Evolutionary conservation across 148 eudicot genomes (phyloP).

Genomic region (Rhododendron molle): DNA sequence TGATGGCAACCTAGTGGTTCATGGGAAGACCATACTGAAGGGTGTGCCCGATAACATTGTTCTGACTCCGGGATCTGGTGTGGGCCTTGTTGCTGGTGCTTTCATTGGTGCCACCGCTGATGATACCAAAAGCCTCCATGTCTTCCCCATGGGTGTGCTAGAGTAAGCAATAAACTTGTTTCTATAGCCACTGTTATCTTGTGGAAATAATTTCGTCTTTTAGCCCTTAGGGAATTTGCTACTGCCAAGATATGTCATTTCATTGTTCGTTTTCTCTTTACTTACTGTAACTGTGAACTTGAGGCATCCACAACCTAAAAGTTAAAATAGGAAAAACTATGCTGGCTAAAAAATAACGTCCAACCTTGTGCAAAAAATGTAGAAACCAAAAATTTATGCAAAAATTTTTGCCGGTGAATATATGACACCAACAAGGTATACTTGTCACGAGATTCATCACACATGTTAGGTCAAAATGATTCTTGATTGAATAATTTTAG

Average conservation of each 20-base stretch:
- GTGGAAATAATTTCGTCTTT: background rate
- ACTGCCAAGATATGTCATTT: background rate
- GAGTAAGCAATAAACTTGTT: constrained; percentile 46
- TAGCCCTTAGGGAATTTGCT: background rate
- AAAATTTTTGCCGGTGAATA: background rate
- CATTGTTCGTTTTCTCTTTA: background rate
- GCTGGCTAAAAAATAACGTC: background rate
- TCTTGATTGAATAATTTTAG: background rate
- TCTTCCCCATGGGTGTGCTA: constrained; percentile 79
- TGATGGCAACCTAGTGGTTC: constrained; percentile 75
- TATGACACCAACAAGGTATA: background rate
- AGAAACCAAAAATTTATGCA: background rate
- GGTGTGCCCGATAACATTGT: constrained; percentile 79
- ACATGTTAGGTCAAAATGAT: background rate
- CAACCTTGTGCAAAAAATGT: background rate
- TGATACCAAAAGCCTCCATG: constrained; percentile 64
- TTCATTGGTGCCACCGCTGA: constrained; percentile 74
- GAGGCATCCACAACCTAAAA: background rate
- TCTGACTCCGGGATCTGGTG: constrained; percentile 61
- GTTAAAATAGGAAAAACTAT: background rate
- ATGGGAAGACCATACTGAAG: constrained; percentile 69
- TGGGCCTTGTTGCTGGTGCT: constrained; percentile 56
- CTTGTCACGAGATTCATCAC: background rate
- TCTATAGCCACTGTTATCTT: background rate
- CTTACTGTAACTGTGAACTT: background rate